These are phyloP conservation scores for Termitomyces sp. DNA, from an alignment of 768 basidiomycete genomes.

Conservation along the genomic window DNA sequence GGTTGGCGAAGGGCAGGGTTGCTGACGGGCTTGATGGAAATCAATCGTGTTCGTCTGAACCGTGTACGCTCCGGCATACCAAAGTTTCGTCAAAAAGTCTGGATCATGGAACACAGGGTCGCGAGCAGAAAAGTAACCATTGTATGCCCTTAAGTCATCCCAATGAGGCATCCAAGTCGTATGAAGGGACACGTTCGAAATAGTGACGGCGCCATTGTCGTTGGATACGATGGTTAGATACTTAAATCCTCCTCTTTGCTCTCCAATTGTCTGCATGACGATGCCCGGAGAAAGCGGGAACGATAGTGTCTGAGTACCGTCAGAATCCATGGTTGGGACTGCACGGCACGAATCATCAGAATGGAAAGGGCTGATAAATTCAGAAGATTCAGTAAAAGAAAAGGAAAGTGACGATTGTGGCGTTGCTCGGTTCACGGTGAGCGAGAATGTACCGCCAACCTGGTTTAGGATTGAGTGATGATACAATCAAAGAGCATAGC, in stretches of 20 bases:
- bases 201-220: constrained; percentile 27
- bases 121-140: constrained; percentile 40
- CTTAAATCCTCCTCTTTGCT: constrained; percentile 42
- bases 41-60: constrained; percentile 45
- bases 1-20: constrained; percentile 20
- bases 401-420: constrained; percentile 31
- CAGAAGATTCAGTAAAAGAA: constrained; percentile 44
- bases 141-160: constrained; percentile 38
- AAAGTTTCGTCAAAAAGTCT: constrained; percentile 42
- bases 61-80: constrained; percentile 53
- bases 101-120: constrained; percentile 37
- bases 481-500: not conserved
- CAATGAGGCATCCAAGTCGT: constrained; percentile 46
- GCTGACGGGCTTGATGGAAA: constrained; percentile 26
- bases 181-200: constrained; percentile 36
- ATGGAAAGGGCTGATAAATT: constrained; percentile 36
- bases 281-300: constrained; percentile 20
- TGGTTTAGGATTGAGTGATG: constrained; percentile 6
- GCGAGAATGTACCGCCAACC: constrained; percentile 27
- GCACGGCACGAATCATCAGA: constrained; percentile 36
- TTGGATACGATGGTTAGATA: constrained; percentile 40
- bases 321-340: constrained; percentile 19
- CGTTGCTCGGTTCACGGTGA: constrained; percentile 21
- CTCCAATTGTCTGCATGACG: constrained; percentile 28
- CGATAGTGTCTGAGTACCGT: constrained; percentile 28